These are phyloP conservation scores for Exutisphaerella laricina DNA, from an alignment of 2,329 filamentous ascomycete genomes.

Conservation along the genomic window DNA sequence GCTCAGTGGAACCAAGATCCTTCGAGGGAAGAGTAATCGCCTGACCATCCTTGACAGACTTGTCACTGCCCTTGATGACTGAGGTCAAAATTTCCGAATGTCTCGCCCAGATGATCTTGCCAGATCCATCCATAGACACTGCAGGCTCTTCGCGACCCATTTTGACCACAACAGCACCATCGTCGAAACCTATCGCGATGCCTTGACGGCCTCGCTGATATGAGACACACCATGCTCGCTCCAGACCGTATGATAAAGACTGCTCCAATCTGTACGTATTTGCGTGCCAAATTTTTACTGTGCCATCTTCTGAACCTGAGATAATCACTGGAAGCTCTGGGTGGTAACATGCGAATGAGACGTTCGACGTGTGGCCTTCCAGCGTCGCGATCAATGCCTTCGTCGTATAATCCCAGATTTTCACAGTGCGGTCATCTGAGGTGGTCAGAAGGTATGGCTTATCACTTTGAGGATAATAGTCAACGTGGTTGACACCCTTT, in stretches of 20 bases:
- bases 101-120: constrained; percentile 92
- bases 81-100: constrained; percentile 94
- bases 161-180: constrained; percentile 95
- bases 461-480: constrained; percentile 68
- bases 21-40: constrained; percentile 84
- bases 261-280: constrained; percentile 97
- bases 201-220: constrained; percentile 94
- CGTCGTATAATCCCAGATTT: constrained; percentile 98
- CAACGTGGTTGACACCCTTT: constrained; percentile 96
- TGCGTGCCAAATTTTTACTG: constrained; percentile 96
- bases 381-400: constrained; percentile 94
- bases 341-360: constrained; percentile 97
- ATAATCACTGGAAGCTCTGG: constrained; percentile 96
- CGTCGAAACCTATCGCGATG: constrained; percentile 92
- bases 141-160: constrained; percentile 96
- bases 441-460: constrained; percentile 89
- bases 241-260: constrained; percentile 89
- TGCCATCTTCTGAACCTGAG: constrained; percentile 95
- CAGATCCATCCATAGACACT: constrained; percentile 92
- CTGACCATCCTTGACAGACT: constrained; percentile 77
- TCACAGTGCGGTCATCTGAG: constrained; percentile 92
- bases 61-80: constrained; percentile 88
- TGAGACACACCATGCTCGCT: constrained; percentile 95
- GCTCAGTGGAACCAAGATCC: constrained; percentile 91
- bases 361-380: constrained; percentile 95